These are phyloP conservation scores for Thelonectria rubi DNA, from an alignment of 2,329 filamentous ascomycete species.

Conservation along the genomic window DNA sequence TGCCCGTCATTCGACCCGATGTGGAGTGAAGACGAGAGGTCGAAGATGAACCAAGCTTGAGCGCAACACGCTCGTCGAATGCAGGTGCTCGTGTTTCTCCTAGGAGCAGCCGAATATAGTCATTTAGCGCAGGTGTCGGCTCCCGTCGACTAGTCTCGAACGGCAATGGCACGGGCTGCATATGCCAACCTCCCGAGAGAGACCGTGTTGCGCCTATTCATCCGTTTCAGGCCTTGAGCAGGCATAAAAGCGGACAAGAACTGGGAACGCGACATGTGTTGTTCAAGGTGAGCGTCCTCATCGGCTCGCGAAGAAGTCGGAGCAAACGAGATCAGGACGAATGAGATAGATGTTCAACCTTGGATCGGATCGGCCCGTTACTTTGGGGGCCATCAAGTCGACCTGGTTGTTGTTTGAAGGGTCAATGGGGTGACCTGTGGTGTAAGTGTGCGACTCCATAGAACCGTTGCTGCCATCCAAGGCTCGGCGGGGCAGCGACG, in stretches of 20 bases:
- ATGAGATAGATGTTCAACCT: conserved; percentile 32
- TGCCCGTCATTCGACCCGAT: conserved; percentile 29
- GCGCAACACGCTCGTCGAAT: conserved; percentile 31
- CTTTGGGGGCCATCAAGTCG: conserved; percentile 28
- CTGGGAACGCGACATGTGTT: conserved; percentile 29
- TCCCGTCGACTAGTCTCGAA: conserved; percentile 32
- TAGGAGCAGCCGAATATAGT: conserved; percentile 29
- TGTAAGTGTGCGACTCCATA: conserved; percentile 35
- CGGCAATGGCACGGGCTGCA: conserved; percentile 28
- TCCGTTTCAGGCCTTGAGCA: conserved; percentile 17
- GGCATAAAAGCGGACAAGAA: conserved; percentile 19
- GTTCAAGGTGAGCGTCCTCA: conserved; percentile 23
- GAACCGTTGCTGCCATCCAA: conserved; percentile 30
- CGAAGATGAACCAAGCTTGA: conserved; percentile 25
- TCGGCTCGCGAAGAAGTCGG: conserved; percentile 21
- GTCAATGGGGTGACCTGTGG: conserved; percentile 32
- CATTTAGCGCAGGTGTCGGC: conserved; percentile 34
- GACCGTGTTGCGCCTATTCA: conserved; percentile 23
- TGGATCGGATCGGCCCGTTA: conserved; percentile 44
- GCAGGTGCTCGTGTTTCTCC: conserved; percentile 38
- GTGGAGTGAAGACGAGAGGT: conserved; percentile 28
- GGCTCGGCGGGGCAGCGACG: conserved; percentile 22
- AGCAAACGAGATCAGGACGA: conserved; percentile 38
- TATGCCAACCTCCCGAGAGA: conserved; percentile 23
- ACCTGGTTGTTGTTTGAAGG: conserved; percentile 31